Base-by-base conservation (phyloP, 2,329 filamentous ascomycete genomes). In the Fusarium decemcellulare region DNA sequence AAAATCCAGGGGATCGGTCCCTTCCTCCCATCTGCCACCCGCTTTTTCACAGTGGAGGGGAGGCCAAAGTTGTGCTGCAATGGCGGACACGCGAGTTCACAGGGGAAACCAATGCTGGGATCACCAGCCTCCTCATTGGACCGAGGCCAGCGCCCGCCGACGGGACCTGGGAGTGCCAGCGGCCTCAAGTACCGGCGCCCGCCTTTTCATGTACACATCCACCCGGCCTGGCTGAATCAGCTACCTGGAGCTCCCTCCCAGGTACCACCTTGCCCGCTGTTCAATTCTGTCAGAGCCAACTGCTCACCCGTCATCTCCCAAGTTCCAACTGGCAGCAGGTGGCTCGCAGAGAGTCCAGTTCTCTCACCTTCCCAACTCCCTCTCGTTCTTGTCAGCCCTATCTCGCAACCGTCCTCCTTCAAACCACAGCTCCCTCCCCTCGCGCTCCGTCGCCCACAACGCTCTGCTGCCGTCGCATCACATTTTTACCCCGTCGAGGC, bases 311-410 rank as follows among this genome's bases (percentile, higher is more conserved):
- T 67, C 68, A 63, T 64, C 68, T 65, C 56, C 53, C 59, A 23
- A 23, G 23, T 23, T 5, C 23, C 23, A 62, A 58, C 50, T 59
- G 44, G 32, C 39, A 63, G 51, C 60, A 44, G 46, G 30, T 23
- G 30, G 46, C 42, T 46, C 51, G 34, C 63, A 70, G 50, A 64
- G 62, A 63, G 57, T 72, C 63, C 65, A 61, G 61, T 63, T 62
- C 55, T 68, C 36, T 32, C 47, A 36, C 47, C 47, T 50, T 18
- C 56, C 66, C 57, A 63, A 62, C 65, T 68, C 65, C 60, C 61
- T 53, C 65, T 68, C 59, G 40, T 73, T 69, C 72, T 72, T 65
- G 69, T 74, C 73, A 76, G 74, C 74, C 71, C 73, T 73, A 70
- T 68, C 67, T 64, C 54, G 65, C 56, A 72, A 71, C 69, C 55